A percentile compares a stretch with the other conserved stretches of the same genome.
Evolutionary conservation across 768 basidiomycete genomes (phyloP).

Genomic region (Panaeolus cyanescens): DNA sequence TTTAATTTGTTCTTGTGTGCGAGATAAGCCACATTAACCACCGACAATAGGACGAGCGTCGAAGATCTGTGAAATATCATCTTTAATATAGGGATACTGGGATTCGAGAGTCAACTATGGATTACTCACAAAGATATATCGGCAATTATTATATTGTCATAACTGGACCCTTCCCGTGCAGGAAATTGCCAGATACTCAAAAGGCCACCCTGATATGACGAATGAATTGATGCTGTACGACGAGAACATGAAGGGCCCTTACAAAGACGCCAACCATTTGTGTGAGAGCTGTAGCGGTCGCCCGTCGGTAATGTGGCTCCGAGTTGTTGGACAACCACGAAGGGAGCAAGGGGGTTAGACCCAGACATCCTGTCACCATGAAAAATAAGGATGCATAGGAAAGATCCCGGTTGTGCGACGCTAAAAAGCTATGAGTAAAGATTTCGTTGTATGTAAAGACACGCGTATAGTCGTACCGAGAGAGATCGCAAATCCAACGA

Average conservation of each 20-base stretch:
- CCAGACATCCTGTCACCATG: constrained; percentile 40
- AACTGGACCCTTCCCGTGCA: constrained; percentile 35
- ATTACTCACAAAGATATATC: no score
- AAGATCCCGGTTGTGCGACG: constrained; percentile 13
- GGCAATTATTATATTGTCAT: no score
- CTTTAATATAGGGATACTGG: no score
- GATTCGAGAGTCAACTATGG: no score
- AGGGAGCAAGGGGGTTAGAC: constrained; percentile 37
- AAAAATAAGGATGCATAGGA: constrained; percentile 51
- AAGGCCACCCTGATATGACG: constrained; percentile 40
- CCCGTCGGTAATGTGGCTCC: constrained; percentile 47
- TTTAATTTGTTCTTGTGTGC: no score
- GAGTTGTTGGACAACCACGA: constrained; percentile 56
- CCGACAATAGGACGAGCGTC: no score
- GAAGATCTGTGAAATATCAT: no score
- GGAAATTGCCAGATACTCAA: constrained; percentile 41
- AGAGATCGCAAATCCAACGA: constrained; percentile 39
- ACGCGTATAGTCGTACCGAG: constrained; percentile 12
- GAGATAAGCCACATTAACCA: no score
- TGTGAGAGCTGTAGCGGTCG: constrained; percentile 42
- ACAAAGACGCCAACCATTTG: constrained; percentile 36
- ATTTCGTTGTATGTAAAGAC: neutral
- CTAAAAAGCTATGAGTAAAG: neutral
- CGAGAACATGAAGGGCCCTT: constrained; percentile 12
- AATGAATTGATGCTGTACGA: no score